Percentiles rank a stretch among this genome's conserved stretches.
These are phyloP conservation scores for Aeschynomene evenia DNA, from an alignment of 306 rosid species.

Conservation along the genomic window DNA sequence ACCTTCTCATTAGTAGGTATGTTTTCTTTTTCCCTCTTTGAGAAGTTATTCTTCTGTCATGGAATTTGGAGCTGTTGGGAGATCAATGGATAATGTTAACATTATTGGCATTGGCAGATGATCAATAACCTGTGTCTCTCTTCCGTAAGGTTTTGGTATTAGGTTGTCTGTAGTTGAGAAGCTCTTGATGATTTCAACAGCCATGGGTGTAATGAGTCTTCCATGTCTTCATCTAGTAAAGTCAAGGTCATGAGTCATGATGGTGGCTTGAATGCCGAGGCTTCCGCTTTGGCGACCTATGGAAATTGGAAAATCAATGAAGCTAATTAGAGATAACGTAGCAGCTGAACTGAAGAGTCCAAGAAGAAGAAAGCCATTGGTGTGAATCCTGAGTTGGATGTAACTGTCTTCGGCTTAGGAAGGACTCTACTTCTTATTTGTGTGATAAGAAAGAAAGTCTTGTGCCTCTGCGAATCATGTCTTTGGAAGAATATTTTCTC, in stretches of 20 bases:
- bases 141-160: background rate
- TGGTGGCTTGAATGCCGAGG: constrained; percentile 39
- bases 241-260: background rate
- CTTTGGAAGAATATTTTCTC: background rate
- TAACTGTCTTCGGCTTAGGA: too few relatives aligned
- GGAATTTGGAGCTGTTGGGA: constrained; percentile 13
- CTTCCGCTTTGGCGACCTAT: constrained; percentile 50
- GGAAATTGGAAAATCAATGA: constrained; percentile 58
- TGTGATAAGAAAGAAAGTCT: too few relatives aligned
- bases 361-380: too few relatives aligned
- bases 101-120: background rate
- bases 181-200: background rate
- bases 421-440: too few relatives aligned
- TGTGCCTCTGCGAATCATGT: too few relatives aligned
- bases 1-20: background rate
- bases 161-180: too few relatives aligned
- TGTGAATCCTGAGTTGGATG: too few relatives aligned
- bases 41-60: background rate
- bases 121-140: background rate
- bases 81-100: background rate
- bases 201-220: background rate
- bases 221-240: background rate
- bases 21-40: background rate
- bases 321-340: too few relatives aligned
- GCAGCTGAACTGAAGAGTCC: too few relatives aligned